Evolutionary conservation across 1,284 basidiomycete genomes (phyloP), one percentile per base, ranked within the genome.

Genomic region (Ustilago hordei): DNA sequence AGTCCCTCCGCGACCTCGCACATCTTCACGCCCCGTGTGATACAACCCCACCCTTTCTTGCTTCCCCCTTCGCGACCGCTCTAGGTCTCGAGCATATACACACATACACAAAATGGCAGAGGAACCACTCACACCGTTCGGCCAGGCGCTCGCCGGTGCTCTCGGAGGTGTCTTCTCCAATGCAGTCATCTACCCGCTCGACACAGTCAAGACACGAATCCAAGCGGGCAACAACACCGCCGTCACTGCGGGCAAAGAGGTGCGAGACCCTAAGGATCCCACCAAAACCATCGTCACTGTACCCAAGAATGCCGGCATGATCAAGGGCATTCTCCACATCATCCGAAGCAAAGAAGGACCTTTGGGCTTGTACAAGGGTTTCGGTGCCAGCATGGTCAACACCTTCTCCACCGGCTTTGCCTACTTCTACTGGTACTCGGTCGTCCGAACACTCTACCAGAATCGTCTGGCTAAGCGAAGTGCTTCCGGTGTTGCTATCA

Each of bases 391-490:
- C 68, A 98, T 99, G 95, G 89, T 98, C 80, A 98, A 98, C 87
- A 96, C 94, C 0, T 99, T 99, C 87, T 95, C 91, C 93, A 88
- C 83, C 78, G 96, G 97, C 90, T 98, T 96, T 85, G 95, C 97
- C 23, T 99, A 99, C 89, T 99, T 99, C 89, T 98, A 98, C 90
- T 98, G 97, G 89, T 98, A 98, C 87, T 93, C 95, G 32, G 89
- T 94, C 85, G 93, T 98, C 34, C 91, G 95, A 76, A 91, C 89
- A 28, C 90, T 93, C 8, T 95, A 95, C 87, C 75, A 82, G 58
- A 71, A 75, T 35, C 75, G 79, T 17, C 38, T 86, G 12, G 60
- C 78, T 36, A 78, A 72, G 56, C 62, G 64, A 11, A 66, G 69
- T n/a, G 65, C 77, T 0, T 63, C 67, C 8, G 77, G 69, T 28